Conservation (phyloP, 352 stramenopile genomes). For the Phytophthora chlamydospora region DNA sequence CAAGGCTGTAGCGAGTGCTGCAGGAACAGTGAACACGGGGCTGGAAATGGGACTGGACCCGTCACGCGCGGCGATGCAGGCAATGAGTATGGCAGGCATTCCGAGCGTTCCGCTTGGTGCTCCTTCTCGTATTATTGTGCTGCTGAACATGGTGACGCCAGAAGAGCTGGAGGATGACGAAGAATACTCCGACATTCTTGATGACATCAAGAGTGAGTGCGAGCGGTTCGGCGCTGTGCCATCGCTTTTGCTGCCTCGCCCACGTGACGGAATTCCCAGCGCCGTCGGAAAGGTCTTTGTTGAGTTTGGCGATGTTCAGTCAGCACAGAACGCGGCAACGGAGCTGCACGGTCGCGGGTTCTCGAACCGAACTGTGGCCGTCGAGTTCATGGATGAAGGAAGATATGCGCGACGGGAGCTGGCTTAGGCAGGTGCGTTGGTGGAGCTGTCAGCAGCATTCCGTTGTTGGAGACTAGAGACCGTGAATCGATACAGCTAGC, state of each 20-base stretch:
- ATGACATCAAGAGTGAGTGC: slow-evolving; percentile 97
- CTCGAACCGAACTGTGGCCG: slow-evolving; percentile 91
- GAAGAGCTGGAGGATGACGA: slow-evolving; percentile 96
- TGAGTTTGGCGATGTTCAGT: slow-evolving; percentile 89
- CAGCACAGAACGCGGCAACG: slow-evolving; percentile 78
- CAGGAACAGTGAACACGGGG: slow-evolving; percentile 70
- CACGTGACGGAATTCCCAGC: slow-evolving; percentile 59
- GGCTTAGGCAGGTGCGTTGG: slow-evolving; percentile 36
- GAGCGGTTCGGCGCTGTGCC: slow-evolving; percentile 85
- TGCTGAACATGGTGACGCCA: slow-evolving; percentile 98
- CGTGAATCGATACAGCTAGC: slow-evolving; percentile 19
- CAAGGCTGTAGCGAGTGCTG: slow-evolving; percentile 66
- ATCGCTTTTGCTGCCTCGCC: slow-evolving; percentile 80
- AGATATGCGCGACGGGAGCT: slow-evolving; percentile 88
- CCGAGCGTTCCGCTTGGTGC: slow-evolving; percentile 60
- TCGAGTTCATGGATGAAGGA: slow-evolving; percentile 88
- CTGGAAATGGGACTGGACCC: slow-evolving; percentile 74
- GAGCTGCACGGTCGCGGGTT: slow-evolving; percentile 94
- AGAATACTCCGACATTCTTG: slow-evolving; percentile 95
- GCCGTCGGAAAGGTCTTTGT: slow-evolving; percentile 92
- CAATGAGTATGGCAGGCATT: slow-evolving; percentile 69
- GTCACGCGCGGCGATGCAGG: slow-evolving; percentile 68
- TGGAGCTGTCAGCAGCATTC: slow-evolving; percentile 3
- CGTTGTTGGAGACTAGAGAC: slow-evolving; percentile 13
- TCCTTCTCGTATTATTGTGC: slow-evolving; percentile 90